Conservation (phyloP, 2,329 filamentous ascomycete species). For the Trichoderma citrinoviride region DNA sequence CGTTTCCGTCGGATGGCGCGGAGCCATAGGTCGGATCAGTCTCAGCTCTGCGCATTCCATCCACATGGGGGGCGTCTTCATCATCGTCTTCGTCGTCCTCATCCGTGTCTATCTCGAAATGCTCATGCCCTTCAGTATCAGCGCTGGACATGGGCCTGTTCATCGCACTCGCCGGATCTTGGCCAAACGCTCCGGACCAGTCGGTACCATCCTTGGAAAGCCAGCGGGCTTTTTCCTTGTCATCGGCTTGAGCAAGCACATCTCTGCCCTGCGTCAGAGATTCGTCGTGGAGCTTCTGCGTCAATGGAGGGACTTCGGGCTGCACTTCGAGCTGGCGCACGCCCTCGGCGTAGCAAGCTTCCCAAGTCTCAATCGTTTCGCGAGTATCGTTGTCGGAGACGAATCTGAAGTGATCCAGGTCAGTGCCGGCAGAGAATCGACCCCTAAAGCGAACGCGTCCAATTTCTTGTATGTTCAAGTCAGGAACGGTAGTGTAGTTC, state of each 20-base stretch:
- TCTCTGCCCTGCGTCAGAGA: constrained; percentile 78
- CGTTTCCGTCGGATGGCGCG: constrained; percentile 30
- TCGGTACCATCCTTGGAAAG: constrained; percentile 75
- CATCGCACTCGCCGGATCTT: constrained; percentile 62
- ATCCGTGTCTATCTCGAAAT: constrained; percentile 38
- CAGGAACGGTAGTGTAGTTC: constrained; percentile 67
- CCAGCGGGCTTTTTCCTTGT: constrained; percentile 75
- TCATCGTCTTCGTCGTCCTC: constrained; percentile 36
- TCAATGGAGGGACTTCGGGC: constrained; percentile 67
- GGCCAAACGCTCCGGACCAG: constrained; percentile 82
- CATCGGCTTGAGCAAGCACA: constrained; percentile 68
- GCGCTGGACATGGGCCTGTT: constrained; percentile 30
- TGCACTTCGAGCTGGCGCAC: constrained; percentile 70
- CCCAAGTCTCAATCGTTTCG: constrained; percentile 93
- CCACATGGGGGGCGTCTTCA: constrained; percentile 43
- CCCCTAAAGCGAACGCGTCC: constrained; percentile 78
- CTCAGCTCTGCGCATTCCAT: constrained; percentile 59
- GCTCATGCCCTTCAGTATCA: constrained; percentile 41
- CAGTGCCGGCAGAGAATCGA: constrained; percentile 85
- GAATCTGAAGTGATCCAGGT: constrained; percentile 79
- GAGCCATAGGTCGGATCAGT: constrained; percentile 29
- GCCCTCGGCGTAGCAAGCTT: constrained; percentile 85
- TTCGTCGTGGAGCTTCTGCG: constrained; percentile 76
- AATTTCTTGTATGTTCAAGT: constrained; percentile 73
- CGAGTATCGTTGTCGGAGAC: constrained; percentile 83